phyloP scores from a whole-genome alignment of 208 protist species.

The Trypanosoma boissoni region DNA sequence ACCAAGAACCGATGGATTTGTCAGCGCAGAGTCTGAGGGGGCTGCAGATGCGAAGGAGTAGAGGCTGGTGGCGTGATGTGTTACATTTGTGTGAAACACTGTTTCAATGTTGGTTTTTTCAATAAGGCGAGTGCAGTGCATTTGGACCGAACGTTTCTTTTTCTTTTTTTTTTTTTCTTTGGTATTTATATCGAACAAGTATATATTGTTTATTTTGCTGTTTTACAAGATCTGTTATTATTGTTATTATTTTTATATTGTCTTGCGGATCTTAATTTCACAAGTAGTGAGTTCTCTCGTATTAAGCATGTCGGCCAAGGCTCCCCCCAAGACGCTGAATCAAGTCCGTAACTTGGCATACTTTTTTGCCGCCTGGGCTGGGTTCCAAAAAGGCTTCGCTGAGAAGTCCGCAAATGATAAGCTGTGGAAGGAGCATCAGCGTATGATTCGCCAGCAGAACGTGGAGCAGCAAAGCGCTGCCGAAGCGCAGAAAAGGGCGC shows the following conservation, averaged over 20 bases:
- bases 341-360: constrained; percentile 87
- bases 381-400: constrained; percentile 71
- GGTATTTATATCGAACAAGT: background rate
- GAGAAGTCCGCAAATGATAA: constrained; percentile 83
- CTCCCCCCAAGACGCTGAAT: constrained; percentile 79
- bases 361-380: constrained; percentile 74
- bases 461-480: constrained; percentile 57
- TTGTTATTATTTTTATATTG: constrained; percentile 10
- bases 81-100: too few relatives aligned
- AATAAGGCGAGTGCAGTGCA: too few relatives aligned
- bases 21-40: constrained; percentile 31
- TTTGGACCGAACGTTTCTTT: too few relatives aligned
- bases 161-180: constrained; percentile 10
- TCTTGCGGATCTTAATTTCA: constrained; percentile 18
- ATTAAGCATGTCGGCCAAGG: constrained; percentile 68
- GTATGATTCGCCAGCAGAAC: constrained; percentile 58
- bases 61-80: background rate
- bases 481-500: constrained; percentile 31
- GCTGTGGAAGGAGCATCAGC: constrained; percentile 70
- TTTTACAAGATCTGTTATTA: background rate
- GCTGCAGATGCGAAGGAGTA: background rate
- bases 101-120: too few relatives aligned
- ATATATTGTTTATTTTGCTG: background rate
- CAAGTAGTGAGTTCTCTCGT: too few relatives aligned
- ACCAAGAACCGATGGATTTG: constrained; percentile 63